Evolutionary conservation across 2,329 filamentous ascomycete species (phyloP).

Genomic region (Tympanopsis confertula): DNA sequence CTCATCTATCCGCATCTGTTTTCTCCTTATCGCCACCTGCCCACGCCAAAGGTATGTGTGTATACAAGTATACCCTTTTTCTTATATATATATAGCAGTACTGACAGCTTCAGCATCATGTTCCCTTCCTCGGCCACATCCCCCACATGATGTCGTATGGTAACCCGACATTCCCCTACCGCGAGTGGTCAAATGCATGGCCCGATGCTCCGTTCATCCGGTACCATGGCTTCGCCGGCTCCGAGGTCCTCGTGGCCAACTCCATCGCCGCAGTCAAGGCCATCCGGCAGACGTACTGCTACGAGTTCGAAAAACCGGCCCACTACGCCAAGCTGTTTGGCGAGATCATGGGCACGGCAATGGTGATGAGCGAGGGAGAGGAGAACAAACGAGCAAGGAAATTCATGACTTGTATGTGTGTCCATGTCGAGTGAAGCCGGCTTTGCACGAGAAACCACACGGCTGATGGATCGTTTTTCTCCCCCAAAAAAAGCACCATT

Average conservation of each 20-base stretch:
- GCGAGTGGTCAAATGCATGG: constrained; percentile 17
- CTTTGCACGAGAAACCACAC: too few species aligned
- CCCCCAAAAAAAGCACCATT: constrained; percentile 14
- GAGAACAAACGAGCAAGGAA: constrained; percentile 19
- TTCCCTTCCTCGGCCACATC: constrained; percentile 26
- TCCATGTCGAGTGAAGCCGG: neutral
- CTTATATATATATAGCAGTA: too few species aligned
- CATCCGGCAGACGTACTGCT: constrained; percentile 24
- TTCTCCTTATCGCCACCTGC: constrained; percentile 29
- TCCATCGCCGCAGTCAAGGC: constrained; percentile 20
- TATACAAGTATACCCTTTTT: too few species aligned
- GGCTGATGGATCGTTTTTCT: too few species aligned
- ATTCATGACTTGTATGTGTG: constrained; percentile 13
- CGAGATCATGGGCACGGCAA: constrained; percentile 20
- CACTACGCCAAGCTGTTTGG: constrained; percentile 18
- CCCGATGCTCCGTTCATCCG: constrained; percentile 24
- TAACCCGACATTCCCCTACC: constrained; percentile 12
- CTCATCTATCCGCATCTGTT: constrained; percentile 28
- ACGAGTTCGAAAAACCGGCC: constrained; percentile 22
- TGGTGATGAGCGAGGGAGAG: constrained; percentile 23
- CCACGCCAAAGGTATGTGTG: constrained; percentile 27
- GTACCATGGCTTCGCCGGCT: constrained; percentile 19
- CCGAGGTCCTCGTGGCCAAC: constrained; percentile 24
- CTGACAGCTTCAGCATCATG: constrained; percentile 18
- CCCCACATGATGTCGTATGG: constrained; percentile 16